Evolutionary conservation across 371 early-diverging fungal species (phyloP), one percentile per base, ranked within the genome.

Genomic region (Circinella umbellata): DNA sequence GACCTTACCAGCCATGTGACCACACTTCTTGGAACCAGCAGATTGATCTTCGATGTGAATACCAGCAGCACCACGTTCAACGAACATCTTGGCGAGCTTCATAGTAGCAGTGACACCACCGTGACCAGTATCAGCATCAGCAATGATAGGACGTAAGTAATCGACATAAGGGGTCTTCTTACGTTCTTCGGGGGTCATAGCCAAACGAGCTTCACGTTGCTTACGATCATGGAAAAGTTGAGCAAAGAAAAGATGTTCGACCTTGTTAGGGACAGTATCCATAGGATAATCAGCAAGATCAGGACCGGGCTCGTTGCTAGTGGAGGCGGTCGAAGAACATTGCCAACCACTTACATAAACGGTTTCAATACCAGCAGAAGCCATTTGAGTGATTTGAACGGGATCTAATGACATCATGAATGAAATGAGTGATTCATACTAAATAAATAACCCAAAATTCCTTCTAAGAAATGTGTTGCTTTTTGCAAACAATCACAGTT

Each of bases 1-100:
- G 34, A 99, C 99, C 82, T 99, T 99, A 72, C 99, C 99, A 61
- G 97, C 98, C 97, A 99, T 96, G 85, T 99, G 99, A 20, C 99
- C 98, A 82, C 99, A 99, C 89, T 99, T 99, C 79, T 99, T 99
- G 71, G 96, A 96, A 67, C 94, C 93, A 15, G 98, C 93, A 64
- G 95, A 93, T 81, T 94, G 95, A 82, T 99, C 99, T 81, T 99
- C 99, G 64, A 98, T 57, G 78, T 93, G 93, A 72, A 94, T 87
- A 66, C 93, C 94, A 35, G 94, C 93, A 5, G 94, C 94, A 64
- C 94, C 94, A 51, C 94, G 87, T 80, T 94, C 93, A 63, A 94
- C 94, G 73, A 94, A 92, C 91, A 94, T 90, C 83, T 94, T 94
- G 80, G 94, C 90, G 34, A 94, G 86, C 81, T 93, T 94, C 91